These are phyloP conservation scores for Hypoxylon sp. DNA, from an alignment of 2,329 filamentous ascomycete species.

Conservation along the genomic window DNA sequence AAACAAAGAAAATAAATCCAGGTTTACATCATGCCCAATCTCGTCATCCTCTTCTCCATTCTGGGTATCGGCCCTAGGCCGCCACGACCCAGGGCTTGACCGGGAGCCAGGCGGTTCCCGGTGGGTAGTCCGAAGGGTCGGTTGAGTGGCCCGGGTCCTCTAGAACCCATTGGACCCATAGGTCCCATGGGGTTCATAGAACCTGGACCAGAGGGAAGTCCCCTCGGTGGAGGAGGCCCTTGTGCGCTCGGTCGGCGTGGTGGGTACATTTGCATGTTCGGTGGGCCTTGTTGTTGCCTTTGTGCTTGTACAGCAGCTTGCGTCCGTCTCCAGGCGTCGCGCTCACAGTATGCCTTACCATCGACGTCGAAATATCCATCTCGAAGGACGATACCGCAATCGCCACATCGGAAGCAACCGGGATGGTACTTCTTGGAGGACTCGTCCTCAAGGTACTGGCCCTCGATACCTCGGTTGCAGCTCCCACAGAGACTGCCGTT, in stretches of 20 bases:
- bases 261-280: conserved; percentile 42
- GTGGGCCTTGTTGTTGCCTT: conserved; percentile 46
- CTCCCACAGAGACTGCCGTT: conserved; percentile 88
- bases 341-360: conserved; percentile 86
- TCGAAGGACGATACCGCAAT: conserved; percentile 80
- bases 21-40: conserved; percentile 69
- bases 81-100: conserved; percentile 55
- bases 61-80: conserved; percentile 58
- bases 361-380: conserved; percentile 94
- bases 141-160: conserved; percentile 46
- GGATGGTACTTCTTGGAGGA: conserved; percentile 85
- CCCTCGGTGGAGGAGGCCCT: conserved; percentile 46
- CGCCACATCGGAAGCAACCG: conserved; percentile 85
- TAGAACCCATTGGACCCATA: conserved; percentile 26
- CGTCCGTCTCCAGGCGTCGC: conserved; percentile 78
- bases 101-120: conserved; percentile 56
- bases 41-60: conserved; percentile 75
- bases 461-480: conserved; percentile 91
- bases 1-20: conserved; percentile 12
- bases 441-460: conserved; percentile 91
- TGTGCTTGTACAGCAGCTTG: conserved; percentile 59
- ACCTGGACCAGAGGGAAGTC: conserved; percentile 50
- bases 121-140: conserved; percentile 56
- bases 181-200: conserved; percentile 25
- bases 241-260: conserved; percentile 45